These are phyloP conservation scores for Peronospora farinosa DNA, from an alignment of 352 stramenopile genomes.

Conservation along the genomic window DNA sequence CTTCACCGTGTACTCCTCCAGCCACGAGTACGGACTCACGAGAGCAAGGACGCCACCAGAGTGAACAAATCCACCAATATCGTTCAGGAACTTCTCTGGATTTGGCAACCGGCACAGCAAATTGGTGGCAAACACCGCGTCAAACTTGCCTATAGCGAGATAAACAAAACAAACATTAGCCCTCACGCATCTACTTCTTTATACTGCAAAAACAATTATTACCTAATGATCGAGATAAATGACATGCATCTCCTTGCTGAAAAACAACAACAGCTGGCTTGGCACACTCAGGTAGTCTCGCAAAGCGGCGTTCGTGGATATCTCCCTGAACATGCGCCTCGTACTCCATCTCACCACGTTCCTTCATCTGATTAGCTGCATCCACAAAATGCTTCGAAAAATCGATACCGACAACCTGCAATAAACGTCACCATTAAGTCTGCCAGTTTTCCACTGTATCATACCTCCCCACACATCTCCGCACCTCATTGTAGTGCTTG, in stretches of 20 bases:
- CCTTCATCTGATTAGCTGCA: slow-evolving; percentile 84
- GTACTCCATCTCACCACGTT: slow-evolving; percentile 72
- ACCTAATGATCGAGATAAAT: slow-evolving; percentile 63
- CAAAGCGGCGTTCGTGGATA: slow-evolving; percentile 51
- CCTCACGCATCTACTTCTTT: slow-evolving; percentile 5
- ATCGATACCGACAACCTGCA: slow-evolving; percentile 88
- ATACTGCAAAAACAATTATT: slow-evolving; percentile 65
- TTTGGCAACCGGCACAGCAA: slow-evolving; percentile 93
- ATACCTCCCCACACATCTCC: neutral
- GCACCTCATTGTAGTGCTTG: slow-evolving; percentile 87
- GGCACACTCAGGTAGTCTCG: slow-evolving; percentile 53
- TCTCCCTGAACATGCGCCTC: slow-evolving; percentile 87
- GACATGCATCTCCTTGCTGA: slow-evolving; percentile 91
- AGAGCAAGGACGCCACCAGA: slow-evolving; percentile 90
- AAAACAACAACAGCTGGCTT: slow-evolving; percentile 80
- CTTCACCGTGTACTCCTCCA: slow-evolving; percentile 93
- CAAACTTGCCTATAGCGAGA: slow-evolving; percentile 72
- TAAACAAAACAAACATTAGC: slow-evolving; percentile 14
- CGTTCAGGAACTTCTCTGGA: slow-evolving; percentile 84
- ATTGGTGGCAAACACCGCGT: slow-evolving; percentile 93
- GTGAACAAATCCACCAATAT: slow-evolving; percentile 84
- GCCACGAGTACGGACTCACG: slow-evolving; percentile 95
- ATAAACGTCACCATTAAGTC: neutral
- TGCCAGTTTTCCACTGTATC: neutral
- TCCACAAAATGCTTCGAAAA: slow-evolving; percentile 89